Percentiles rank a stretch among this genome's conserved stretches.
These are phyloP conservation scores for Termitomyces sp. DNA, from an alignment of 768 basidiomycete genomes.

Conservation along the genomic window DNA sequence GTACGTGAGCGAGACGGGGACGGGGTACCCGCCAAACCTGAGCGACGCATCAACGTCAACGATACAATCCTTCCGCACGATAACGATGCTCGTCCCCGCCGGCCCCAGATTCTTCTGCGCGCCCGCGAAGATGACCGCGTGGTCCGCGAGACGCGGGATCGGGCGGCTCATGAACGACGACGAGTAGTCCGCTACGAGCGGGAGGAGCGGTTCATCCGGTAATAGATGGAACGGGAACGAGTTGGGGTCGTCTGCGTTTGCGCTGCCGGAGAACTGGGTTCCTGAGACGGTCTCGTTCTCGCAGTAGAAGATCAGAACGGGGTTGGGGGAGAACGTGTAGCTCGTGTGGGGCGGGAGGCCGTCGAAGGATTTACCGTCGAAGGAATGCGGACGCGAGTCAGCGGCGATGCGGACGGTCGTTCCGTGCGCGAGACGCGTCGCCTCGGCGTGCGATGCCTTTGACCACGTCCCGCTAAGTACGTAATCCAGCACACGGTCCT, in stretches of 20 bases:
- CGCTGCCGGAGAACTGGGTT: slow-evolving; percentile 69
- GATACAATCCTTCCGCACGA: slow-evolving; percentile 92
- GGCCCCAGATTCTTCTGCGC: slow-evolving; percentile 99
- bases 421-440: slow-evolving; percentile 59
- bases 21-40: slow-evolving; percentile 64
- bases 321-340: slow-evolving; percentile 75
- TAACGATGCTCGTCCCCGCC: slow-evolving; percentile 87
- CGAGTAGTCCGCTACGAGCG: slow-evolving; percentile 93
- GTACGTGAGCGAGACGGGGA: slow-evolving; percentile 81
- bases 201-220: slow-evolving; percentile 51
- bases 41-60: slow-evolving; percentile 84
- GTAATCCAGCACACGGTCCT: slow-evolving; percentile 77
- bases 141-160: slow-evolving; percentile 82
- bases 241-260: slow-evolving; percentile 40
- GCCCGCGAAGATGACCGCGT: slow-evolving; percentile 94
- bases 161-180: slow-evolving; percentile 96
- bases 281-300: slow-evolving; percentile 99
- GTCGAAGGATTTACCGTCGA: slow-evolving; percentile 70
- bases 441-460: slow-evolving; percentile 82
- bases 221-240: slow-evolving; percentile 85
- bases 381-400: slow-evolving; percentile 60
- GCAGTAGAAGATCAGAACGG: slow-evolving; percentile 96
- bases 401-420: slow-evolving; percentile 62
- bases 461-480: slow-evolving; percentile 93
- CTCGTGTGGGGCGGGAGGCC: slow-evolving; percentile 70